Evolutionary conservation across 805 yeast species (phyloP), one percentile per base, ranked within the genome.

Genomic region (Kodamaea kakaduensis): DNA sequence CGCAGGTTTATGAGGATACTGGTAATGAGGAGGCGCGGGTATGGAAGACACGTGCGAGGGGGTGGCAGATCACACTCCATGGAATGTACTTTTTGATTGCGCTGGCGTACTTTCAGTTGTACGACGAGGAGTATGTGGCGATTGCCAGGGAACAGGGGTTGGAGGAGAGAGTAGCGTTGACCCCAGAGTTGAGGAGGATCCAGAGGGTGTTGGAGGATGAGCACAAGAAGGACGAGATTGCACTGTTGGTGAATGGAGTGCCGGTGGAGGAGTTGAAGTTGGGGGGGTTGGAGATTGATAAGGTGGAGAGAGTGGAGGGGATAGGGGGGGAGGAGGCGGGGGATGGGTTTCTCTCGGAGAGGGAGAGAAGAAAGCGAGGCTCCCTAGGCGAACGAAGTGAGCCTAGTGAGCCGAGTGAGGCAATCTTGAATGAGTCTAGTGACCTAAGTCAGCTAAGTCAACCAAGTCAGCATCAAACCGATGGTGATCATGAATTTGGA

Each of bases 81-180:
- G 79, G 89, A 34, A 71, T 81, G 28, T 82, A 76, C 50, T 90
- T 89, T 51, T 75, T 87, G 42, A 63, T 84, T 17, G 97, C 86
- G 0, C 77, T 88, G 2, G 75, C 84, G 0, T 75, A 82, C 49
- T 84, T 71, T 44, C 89, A 82, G 42, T 36, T 49, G 7, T 56
- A 63, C 39, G 69, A 67, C 43, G 48, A 44, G 14, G 69, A 61
- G 32, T 67, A 59, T 33, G 44, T 42, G 18, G 38, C 43, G 13
- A 55, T 58, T 25, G 56, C 61, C 7, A 7, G 31, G 8, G 27
- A 45, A 7, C 38, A 41, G 24, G 43, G 41, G 16, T 32, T 48
- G 2, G n/a, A 35, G 6, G 29, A 18, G 10, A n/a, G 15, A 16
- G 34, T 31, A 10, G 14, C 13, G 9, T 18, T 33, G 9, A 33